These are phyloP conservation scores for Verticillium isaacii DNA, from an alignment of 2,329 filamentous ascomycete species.

Conservation along the genomic window DNA sequence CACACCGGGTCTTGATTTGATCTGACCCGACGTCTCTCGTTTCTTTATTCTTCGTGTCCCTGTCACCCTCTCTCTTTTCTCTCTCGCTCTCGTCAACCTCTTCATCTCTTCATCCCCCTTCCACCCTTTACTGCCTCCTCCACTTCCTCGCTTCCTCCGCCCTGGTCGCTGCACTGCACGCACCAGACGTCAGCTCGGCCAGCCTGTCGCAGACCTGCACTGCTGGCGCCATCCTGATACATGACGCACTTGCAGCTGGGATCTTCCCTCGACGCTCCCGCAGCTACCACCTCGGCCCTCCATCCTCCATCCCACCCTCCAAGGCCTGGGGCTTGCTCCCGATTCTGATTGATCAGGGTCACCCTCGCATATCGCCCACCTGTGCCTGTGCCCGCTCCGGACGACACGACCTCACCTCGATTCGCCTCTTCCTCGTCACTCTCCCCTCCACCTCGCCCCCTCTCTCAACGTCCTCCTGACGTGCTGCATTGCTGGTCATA, in stretches of 20 bases:
- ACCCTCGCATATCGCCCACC: constrained; percentile 1
- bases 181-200: constrained; percentile 5
- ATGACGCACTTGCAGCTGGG: constrained; percentile 13
- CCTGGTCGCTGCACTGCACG: neutral
- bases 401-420: neutral
- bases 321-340: constrained; percentile 4
- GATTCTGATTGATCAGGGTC: neutral
- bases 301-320: constrained; percentile 4
- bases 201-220: constrained; percentile 12
- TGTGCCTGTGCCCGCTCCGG: neutral
- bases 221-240: constrained; percentile 12
- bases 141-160: neutral
- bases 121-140: neutral
- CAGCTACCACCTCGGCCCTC: constrained; percentile 11
- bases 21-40: neutral
- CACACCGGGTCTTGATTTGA: neutral
- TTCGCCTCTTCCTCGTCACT: neutral
- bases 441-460: constrained; percentile 1
- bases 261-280: constrained; percentile 9
- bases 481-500: constrained; percentile 27
- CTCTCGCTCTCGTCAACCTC: neutral
- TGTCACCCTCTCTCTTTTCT: neutral
- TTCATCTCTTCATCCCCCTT: neutral
- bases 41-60: neutral
- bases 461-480: constrained; percentile 9